Percentiles rank a stretch among this genome's conserved stretches.
These are phyloP conservation scores for Hypoxylon sp. DNA, from an alignment of 2,329 filamentous ascomycete genomes.

Conservation along the genomic window DNA sequence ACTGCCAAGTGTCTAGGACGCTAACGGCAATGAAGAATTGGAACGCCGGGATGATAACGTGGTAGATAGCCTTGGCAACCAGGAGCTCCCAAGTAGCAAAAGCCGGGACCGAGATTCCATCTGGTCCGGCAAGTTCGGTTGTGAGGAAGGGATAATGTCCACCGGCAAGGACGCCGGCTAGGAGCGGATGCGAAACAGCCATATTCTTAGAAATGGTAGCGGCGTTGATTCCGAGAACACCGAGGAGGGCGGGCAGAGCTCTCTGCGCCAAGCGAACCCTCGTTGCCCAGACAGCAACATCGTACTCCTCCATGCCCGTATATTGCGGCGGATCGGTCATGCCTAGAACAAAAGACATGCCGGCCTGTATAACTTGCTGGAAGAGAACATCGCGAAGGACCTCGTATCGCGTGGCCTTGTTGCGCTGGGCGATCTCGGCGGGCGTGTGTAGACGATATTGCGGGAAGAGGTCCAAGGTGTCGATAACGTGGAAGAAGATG, in stretches of 20 bases:
- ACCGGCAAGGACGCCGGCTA: conserved; percentile 83
- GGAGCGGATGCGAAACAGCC: conserved; percentile 76
- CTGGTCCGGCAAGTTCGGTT: conserved; percentile 68
- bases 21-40: conserved; percentile 83
- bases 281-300: conserved; percentile 91
- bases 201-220: conserved; percentile 81
- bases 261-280: conserved; percentile 84
- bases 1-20: conserved; percentile 96
- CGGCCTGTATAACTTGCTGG: conserved; percentile 91
- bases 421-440: conserved; percentile 88
- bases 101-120: conserved; percentile 71
- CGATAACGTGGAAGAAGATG: conserved; percentile 87
- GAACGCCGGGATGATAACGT: conserved; percentile 79
- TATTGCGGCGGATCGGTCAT: conserved; percentile 81
- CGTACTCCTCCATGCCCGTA: conserved; percentile 84
- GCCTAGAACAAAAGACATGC: conserved; percentile 76
- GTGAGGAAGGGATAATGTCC: conserved; percentile 83
- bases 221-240: conserved; percentile 82
- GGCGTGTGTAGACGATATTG: conserved; percentile 96
- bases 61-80: conserved; percentile 84
- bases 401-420: conserved; percentile 87
- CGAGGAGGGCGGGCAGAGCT: conserved; percentile 80
- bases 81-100: conserved; percentile 89
- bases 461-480: conserved; percentile 87
- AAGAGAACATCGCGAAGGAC: conserved; percentile 92